Conservation (phyloP, 345 rosid genomes). For the Nephelium lappaceum region DNA sequence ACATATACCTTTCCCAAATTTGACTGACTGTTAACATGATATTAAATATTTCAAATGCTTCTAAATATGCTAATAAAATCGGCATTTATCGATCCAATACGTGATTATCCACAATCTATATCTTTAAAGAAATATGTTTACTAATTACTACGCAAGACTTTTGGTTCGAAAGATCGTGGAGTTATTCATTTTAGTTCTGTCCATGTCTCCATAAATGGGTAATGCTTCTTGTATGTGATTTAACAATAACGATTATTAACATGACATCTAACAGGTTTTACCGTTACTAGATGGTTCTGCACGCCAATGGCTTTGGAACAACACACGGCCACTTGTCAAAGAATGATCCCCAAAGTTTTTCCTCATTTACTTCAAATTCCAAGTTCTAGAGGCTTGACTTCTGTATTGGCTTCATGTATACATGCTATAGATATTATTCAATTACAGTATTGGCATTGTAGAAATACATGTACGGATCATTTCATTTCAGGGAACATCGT, state of each 20-base stretch:
- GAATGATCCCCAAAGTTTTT: conserved; percentile 29
- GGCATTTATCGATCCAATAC: neutral
- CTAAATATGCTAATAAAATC: neutral
- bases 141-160: neutral
- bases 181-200: neutral
- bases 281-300: conserved; percentile 76
- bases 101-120: neutral
- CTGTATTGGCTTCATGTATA: neutral
- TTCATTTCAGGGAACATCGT: neutral
- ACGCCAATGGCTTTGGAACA: conserved; percentile 84
- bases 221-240: neutral
- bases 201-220: neutral
- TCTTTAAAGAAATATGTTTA: neutral
- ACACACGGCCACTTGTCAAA: conserved; percentile 58
- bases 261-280: conserved; percentile 59
- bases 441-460: neutral
- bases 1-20: neutral
- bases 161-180: too few species aligned
- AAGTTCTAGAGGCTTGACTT: neutral
- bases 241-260: conserved; percentile 2
- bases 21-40: neutral
- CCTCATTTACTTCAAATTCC: neutral
- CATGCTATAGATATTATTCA: neutral
- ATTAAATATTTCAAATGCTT: too few species aligned
- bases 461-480: neutral